Conservation (phyloP, 2,329 filamentous ascomycete genomes). For the Hymenoscyphus repandus region DNA sequence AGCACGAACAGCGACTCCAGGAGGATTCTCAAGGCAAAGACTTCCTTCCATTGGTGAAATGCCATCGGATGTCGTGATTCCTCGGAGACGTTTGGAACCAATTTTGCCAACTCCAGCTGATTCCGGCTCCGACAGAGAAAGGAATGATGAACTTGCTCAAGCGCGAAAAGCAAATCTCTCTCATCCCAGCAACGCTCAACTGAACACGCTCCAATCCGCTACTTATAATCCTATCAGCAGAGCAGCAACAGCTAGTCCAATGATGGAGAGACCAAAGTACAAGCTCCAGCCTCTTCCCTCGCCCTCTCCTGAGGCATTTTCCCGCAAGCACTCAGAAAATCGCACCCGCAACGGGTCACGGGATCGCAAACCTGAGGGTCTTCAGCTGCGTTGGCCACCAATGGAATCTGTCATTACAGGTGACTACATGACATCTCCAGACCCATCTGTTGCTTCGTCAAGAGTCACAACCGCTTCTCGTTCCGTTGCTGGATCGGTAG, state of each 20-base stretch:
- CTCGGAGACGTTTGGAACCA: constrained; percentile 35
- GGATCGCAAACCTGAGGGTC: constrained; percentile 70
- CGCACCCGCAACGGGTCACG: constrained; percentile 65
- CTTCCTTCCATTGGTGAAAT: constrained; percentile 74
- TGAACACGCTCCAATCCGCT: constrained; percentile 30
- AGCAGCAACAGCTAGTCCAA: constrained; percentile 62
- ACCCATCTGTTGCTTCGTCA: constrained; percentile 50
- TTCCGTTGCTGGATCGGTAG: constrained; percentile 48
- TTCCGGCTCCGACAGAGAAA: constrained; percentile 43
- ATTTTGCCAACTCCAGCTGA: constrained; percentile 38
- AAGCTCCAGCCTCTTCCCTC: constrained; percentile 57
- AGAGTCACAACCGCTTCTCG: constrained; percentile 44
- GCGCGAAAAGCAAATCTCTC: constrained; percentile 28
- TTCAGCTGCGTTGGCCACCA: constrained; percentile 58
- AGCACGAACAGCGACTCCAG: constrained; percentile 56
- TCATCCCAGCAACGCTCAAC: constrained; percentile 32
- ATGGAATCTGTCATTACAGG: constrained; percentile 45
- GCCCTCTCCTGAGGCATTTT: constrained; percentile 59
- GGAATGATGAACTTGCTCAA: constrained; percentile 25
- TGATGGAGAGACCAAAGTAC: constrained; percentile 48
- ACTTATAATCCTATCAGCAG: constrained; percentile 25
- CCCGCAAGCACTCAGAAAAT: constrained; percentile 54
- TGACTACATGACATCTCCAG: constrained; percentile 51
- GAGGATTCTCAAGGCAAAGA: constrained; percentile 57
- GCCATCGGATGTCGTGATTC: constrained; percentile 45